Evolutionary conservation across 2,329 filamentous ascomycete species (phyloP), one percentile per base, ranked within the genome.

Genomic region (Cytospora leucostoma): DNA sequence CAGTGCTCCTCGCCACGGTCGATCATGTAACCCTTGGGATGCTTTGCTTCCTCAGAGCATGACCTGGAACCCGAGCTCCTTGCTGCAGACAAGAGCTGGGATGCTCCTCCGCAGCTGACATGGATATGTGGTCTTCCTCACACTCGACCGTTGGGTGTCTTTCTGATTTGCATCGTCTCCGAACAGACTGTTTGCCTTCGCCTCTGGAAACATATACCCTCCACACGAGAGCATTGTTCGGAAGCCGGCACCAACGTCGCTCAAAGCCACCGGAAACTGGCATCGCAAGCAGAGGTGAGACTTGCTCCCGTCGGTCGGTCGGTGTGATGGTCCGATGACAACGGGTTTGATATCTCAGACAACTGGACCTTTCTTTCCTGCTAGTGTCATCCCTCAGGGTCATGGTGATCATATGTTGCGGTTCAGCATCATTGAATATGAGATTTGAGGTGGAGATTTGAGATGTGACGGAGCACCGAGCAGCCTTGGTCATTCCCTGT

Each of bases 331-430:
- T 34, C 4, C 17, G 32, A 40, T 50, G 37, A 56, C 32, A 21
- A 37, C 38, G 19, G 51, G 34, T 34, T 6, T 32, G 44, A 54
- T 38, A 34, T 63, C 56, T 52, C 56, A 49, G 58, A 60, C 56
- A 59, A 17, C 40, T 40, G 38, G 34, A 19, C 56, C 11, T 35
- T 37, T 40, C 21, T 21, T 33, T 52, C 32, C 50, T 44, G 11
- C 21, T 35, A 38, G 61, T 60, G 21, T 34, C n/a, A 56, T 56
- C 19, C 17, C 38, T 38, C 15, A 21, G 32, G 35, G 35, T 53
- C 47, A 21, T 21, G 34, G 8, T 32, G 35, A 21, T 47, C 8
- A 44, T 47, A 47, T 19, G 44, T 3, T 47, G 44, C 8, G 44
- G n/a, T 47, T n/a, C 11, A 47, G 10, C 44, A 47, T 19, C 17